Conservation (phyloP, 495 filamentous ascomycete species). For the Glutinoglossum americanum region DNA sequence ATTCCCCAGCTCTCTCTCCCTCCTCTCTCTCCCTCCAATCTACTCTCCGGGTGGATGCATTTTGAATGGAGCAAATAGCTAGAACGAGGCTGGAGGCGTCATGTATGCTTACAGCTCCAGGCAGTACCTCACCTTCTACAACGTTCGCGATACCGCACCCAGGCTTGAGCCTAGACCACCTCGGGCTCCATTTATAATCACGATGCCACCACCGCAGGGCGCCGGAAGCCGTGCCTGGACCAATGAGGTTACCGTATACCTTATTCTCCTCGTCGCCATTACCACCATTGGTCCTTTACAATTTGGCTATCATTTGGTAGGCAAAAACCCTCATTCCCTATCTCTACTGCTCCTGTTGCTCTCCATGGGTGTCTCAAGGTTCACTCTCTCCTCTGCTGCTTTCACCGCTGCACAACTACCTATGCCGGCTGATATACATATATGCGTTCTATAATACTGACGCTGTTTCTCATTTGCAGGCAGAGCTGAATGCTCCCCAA, state of each 20-base stretch:
- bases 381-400: too few species aligned
- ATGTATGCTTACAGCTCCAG: constrained; percentile 1
- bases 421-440: too few species aligned
- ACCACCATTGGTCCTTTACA: constrained; percentile 64
- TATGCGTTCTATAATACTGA: constrained; percentile 12
- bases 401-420: too few species aligned
- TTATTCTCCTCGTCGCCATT: constrained; percentile 40
- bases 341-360: too few species aligned
- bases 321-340: constrained; percentile 3
- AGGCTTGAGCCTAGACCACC: too few species aligned
- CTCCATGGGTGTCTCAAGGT: not conserved
- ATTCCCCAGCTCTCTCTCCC: not conserved
- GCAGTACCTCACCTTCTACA: not conserved
- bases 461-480: constrained; percentile 24
- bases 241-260: constrained; percentile 35
- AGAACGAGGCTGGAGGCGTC: not conserved
- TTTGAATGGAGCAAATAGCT: not conserved
- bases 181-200: not conserved
- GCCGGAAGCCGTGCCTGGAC: constrained; percentile 4
- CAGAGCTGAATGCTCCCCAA: constrained; percentile 87
- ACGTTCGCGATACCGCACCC: not conserved
- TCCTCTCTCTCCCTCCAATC: too few species aligned
- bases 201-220: not conserved
- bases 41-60: too few species aligned
- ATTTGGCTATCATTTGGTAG: constrained; percentile 85